Base-by-base conservation (phyloP, 257 asterid species). In the Fraxinus quadrangulata region DNA sequence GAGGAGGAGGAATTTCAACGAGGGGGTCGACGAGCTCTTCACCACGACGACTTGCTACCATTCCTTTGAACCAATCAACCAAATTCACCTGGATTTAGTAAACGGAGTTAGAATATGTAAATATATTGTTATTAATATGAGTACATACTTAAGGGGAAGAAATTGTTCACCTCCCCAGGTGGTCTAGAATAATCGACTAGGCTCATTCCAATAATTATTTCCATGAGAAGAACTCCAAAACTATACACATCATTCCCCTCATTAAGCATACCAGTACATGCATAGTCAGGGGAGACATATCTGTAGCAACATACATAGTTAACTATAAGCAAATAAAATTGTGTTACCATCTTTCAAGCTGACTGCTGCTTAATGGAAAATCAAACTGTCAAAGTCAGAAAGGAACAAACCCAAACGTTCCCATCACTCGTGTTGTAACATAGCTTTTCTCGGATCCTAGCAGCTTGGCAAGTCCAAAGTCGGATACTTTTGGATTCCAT, bases 401-500 rank as follows among this genome's bases (percentile, higher is more conserved):
- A 54, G 76, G 82, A 67, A 84, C 97, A 49, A 82, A 96, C 99
- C 99, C 99, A 78, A 96, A 96, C 56, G 99, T 96, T 77, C 99
- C 99, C 99, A 96, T 96, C 79, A 96, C 99, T 75, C 99, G 92
- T 30, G 99, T 96, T 70, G 97, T 96, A 78, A 93, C 99, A 4
- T 84, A 86, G 89, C 98, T 93, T 85, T 88, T 96, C 94, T 92
- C 99, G 1, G 98, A 74, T 76, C 92, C 97, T 77, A 96, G 71
- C 31, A 96, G 83, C 81, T 96, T 96, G 79, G 99, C 99, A 68
- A 96, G 96, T 75, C 99, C 99, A 72, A 96, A 93, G 79, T 96
- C 99, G 31, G 99, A 96, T 49, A 96, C 98, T 87, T 86, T 93
- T 1, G 99, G 70, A 63, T 89, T 90, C 99, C 98, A 93, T 78